Conservation (phyloP, 345 rosid genomes). For the Microthlaspi erraticum region DNA sequence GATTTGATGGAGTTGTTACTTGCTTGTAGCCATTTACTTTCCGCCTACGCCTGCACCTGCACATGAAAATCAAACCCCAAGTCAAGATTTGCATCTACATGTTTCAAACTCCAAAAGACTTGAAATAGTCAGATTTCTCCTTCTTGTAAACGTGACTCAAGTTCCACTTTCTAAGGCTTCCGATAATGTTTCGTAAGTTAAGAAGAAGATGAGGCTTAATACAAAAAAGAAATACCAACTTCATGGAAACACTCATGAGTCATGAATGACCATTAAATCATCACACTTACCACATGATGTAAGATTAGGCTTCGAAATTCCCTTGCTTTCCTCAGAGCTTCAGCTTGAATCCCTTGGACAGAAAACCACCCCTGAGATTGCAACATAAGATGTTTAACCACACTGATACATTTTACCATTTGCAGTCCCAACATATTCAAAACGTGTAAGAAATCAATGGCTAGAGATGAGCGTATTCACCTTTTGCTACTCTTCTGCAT, state of each 20-base stretch:
- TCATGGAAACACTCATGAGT: too few relatives aligned
- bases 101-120: neutral
- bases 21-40: neutral
- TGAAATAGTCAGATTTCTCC: constrained; percentile 8
- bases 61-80: constrained; percentile 25
- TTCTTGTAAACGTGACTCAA: neutral
- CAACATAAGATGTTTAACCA: constrained; percentile 12
- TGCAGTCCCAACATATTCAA: neutral
- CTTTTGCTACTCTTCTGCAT: constrained; percentile 36
- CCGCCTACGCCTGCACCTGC: neutral
- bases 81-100: constrained; percentile 6
- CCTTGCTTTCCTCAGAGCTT: constrained; percentile 13
- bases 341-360: constrained; percentile 29
- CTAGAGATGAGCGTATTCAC: constrained; percentile 19
- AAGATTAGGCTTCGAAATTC: neutral
- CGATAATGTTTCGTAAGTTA: too few relatives aligned
- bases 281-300: constrained; percentile 13
- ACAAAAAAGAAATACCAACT: too few relatives aligned
- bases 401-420: neutral
- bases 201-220: too few relatives aligned
- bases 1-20: constrained; percentile 1
- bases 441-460: neutral
- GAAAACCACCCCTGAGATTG: constrained; percentile 19
- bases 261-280: too few relatives aligned
- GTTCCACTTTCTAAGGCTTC: neutral